Conservation (phyloP, 179 eudicot species). For the Nepenthes alata region DNA sequence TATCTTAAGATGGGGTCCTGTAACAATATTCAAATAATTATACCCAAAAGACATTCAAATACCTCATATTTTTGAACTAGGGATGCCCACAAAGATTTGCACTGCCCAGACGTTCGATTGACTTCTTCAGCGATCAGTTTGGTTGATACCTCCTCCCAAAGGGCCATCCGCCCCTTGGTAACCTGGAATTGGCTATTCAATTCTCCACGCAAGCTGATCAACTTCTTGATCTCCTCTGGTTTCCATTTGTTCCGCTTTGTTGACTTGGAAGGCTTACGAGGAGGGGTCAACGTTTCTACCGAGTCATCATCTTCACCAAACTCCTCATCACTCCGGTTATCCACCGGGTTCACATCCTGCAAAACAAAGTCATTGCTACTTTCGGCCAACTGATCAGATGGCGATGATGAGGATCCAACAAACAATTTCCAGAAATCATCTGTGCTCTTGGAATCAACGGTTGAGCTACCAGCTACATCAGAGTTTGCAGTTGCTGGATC, state of each 20-base stretch:
- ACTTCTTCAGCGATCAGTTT: conserved; percentile 49
- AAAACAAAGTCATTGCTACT: conserved; percentile 18
- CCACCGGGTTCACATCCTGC: conserved; percentile 11
- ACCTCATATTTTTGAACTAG: conserved; percentile 90
- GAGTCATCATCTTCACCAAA: conserved; percentile 23
- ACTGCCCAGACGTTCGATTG: conserved; percentile 75
- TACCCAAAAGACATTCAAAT: conserved; percentile 11
- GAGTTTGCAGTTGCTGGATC: conserved; percentile 23
- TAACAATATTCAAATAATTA: neutral
- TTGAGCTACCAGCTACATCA: conserved; percentile 19
- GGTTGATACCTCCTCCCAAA: conserved; percentile 88
- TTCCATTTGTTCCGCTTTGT: conserved; percentile 77
- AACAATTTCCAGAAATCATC: conserved; percentile 44
- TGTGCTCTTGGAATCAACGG: conserved; percentile 19
- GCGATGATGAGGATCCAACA: conserved; percentile 13
- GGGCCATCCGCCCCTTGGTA: conserved; percentile 75
- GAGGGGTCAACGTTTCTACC: conserved; percentile 11
- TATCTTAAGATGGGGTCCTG: too few relatives aligned
- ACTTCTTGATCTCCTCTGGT: conserved; percentile 68
- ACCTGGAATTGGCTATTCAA: conserved; percentile 65
- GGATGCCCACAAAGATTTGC: conserved; percentile 94
- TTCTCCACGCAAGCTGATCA: conserved; percentile 66
- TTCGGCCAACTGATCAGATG: conserved; percentile 17
- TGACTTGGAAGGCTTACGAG: conserved; percentile 32
- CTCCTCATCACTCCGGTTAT: conserved; percentile 17